Evolutionary conservation across 2,329 filamentous ascomycete species (phyloP).

Genomic region (Penicillium griseofulvum): DNA sequence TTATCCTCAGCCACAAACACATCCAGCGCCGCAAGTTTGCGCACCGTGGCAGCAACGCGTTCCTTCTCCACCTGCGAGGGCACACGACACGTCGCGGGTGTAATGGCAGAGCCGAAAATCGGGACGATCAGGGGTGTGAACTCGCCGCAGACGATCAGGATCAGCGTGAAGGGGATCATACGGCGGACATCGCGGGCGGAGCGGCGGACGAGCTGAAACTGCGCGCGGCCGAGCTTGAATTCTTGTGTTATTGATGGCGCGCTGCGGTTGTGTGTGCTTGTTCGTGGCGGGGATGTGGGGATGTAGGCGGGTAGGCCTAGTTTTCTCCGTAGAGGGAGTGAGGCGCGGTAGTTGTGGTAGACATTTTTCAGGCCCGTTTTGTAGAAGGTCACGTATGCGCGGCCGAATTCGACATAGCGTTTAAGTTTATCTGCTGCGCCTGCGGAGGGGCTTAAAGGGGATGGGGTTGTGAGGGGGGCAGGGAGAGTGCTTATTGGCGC

Average conservation of each 20-base stretch:
- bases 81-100: conserved; percentile 80
- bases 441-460: conserved; percentile 46
- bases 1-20: conserved; percentile 23
- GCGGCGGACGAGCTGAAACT: conserved; percentile 68
- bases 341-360: conserved; percentile 58
- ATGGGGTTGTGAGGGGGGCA: conserved; percentile 64
- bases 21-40: conserved; percentile 26
- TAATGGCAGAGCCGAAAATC: conserved; percentile 63
- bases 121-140: conserved; percentile 79
- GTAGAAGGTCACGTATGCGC: conserved; percentile 81
- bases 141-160: conserved; percentile 78
- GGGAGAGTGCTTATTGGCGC: conserved; percentile 71
- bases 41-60: conserved; percentile 52
- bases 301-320: conserved; percentile 34
- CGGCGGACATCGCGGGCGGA: conserved; percentile 71
- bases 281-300: conserved; percentile 31
- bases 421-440: conserved; percentile 38
- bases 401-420: conserved; percentile 55
- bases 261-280: conserved; percentile 8
- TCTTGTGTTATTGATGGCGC: background rate
- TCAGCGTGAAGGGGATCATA: conserved; percentile 71
- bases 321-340: conserved; percentile 32
- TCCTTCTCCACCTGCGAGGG: conserved; percentile 68
- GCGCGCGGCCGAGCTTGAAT: conserved; percentile 56
- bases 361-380: conserved; percentile 77